phyloP scores from a whole-genome alignment of 176 grass and related monocot genomes.

The Aechmea fasciata region DNA sequence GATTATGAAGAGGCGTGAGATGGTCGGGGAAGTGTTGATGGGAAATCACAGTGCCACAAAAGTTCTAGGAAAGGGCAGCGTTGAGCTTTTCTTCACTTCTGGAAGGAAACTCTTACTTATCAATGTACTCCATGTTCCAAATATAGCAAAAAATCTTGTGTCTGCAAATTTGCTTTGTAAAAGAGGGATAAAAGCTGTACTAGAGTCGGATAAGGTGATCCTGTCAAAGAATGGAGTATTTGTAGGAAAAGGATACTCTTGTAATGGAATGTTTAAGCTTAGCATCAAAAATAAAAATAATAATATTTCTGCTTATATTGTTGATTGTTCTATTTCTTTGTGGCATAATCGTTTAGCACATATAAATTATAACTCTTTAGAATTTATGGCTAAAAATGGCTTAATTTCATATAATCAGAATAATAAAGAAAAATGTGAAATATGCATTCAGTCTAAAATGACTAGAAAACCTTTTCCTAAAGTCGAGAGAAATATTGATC shows the following conservation, averaged over 20 bases:
- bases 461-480: no score
- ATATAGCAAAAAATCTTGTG: background rate
- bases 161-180: background rate
- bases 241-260: background rate
- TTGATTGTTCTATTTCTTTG: background rate
- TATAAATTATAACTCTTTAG: no score
- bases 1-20: background rate
- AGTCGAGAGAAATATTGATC: no score
- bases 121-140: background rate
- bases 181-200: background rate
- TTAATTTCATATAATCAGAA: no score
- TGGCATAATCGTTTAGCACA: no score
- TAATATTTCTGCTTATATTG: conserved; percentile 1
- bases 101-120: background rate
- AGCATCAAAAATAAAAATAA: background rate
- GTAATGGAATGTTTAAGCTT: background rate
- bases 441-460: no score
- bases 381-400: no score
- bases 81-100: background rate
- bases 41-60: background rate
- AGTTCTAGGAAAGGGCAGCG: background rate
- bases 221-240: background rate
- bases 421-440: no score
- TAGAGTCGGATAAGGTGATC: background rate
- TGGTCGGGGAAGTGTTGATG: background rate